phyloP scores from a whole-genome alignment of 2,329 filamentous ascomycete genomes.

The Colletotrichum sp. region DNA sequence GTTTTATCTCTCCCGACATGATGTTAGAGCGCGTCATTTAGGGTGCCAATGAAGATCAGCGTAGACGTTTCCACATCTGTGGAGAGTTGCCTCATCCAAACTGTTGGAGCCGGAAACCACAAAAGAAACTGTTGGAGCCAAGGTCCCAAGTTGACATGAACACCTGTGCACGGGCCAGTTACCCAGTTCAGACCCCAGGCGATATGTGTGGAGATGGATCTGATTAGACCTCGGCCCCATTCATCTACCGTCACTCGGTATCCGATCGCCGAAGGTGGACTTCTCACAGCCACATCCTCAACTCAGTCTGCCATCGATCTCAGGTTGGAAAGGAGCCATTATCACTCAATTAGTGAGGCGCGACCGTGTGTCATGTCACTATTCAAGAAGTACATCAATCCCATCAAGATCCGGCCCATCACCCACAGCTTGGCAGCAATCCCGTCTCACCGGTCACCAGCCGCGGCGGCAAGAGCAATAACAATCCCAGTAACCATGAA shows the following conservation, averaged over 20 bases:
- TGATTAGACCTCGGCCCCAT: neutral
- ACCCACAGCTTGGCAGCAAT: neutral
- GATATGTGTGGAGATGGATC: neutral
- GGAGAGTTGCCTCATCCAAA: neutral
- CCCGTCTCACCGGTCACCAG: neutral
- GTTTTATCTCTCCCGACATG: neutral
- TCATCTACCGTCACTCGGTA: neutral
- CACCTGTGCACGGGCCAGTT: neutral
- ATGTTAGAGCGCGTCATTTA: neutral
- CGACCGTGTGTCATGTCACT: neutral
- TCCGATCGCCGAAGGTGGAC: neutral
- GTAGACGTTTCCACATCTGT: neutral
- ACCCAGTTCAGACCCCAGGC: neutral
- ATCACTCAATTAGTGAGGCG: neutral
- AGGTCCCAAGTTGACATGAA: neutral
- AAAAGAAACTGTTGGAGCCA: neutral
- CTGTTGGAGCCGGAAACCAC: neutral
- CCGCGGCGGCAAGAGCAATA: neutral
- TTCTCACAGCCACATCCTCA: neutral
- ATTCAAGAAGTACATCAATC: neutral
- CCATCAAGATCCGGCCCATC: neutral
- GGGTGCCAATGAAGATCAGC: neutral
- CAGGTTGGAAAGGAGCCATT: neutral
- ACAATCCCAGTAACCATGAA: conserved; percentile 1
- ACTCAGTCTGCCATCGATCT: neutral